Conservation (phyloP, 352 stramenopile species). For the Pythium brachiatum region DNA sequence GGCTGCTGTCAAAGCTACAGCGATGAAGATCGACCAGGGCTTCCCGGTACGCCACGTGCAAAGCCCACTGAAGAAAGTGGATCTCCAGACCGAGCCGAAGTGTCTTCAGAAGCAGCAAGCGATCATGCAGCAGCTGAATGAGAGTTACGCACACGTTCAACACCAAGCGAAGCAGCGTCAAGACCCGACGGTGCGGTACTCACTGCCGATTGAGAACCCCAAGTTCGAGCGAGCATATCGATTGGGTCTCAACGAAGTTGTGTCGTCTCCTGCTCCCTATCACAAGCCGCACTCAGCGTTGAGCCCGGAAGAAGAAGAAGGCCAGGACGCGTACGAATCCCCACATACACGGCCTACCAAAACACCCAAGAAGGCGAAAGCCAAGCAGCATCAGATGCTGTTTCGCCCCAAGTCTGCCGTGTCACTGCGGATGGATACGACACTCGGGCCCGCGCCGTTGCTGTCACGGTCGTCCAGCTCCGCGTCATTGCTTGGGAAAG, state of each 20-base stretch:
- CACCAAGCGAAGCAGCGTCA: slow-evolving; percentile 33
- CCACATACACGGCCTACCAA: not conserved
- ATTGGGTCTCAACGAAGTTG: slow-evolving; percentile 45
- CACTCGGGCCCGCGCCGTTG: not conserved
- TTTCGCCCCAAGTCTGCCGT: slow-evolving; percentile 28
- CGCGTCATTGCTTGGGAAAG: not conserved
- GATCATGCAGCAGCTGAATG: slow-evolving; percentile 28
- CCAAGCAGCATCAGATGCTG: slow-evolving; percentile 1
- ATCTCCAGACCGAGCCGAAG: slow-evolving; percentile 22
- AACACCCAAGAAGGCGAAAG: slow-evolving; percentile 8
- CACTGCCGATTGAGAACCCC: slow-evolving; percentile 46
- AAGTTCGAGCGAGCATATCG: slow-evolving; percentile 43
- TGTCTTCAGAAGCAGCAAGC: slow-evolving; percentile 32
- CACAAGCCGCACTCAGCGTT: not conserved
- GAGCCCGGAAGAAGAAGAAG: not conserved
- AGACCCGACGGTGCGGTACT: slow-evolving; percentile 43
- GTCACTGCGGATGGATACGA: slow-evolving; percentile 22
- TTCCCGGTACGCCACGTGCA: slow-evolving; percentile 29
- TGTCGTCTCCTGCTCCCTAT: slow-evolving; percentile 13
- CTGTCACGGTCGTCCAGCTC: slow-evolving; percentile 15
- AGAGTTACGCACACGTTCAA: slow-evolving; percentile 31
- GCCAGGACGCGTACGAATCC: not conserved
- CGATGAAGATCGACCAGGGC: slow-evolving; percentile 24
- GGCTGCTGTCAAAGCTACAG: not conserved
- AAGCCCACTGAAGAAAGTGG: slow-evolving; percentile 22